phyloP scores from a whole-genome alignment of 1,284 basidiomycete genomes.

The Rhodotorula sp. region DNA sequence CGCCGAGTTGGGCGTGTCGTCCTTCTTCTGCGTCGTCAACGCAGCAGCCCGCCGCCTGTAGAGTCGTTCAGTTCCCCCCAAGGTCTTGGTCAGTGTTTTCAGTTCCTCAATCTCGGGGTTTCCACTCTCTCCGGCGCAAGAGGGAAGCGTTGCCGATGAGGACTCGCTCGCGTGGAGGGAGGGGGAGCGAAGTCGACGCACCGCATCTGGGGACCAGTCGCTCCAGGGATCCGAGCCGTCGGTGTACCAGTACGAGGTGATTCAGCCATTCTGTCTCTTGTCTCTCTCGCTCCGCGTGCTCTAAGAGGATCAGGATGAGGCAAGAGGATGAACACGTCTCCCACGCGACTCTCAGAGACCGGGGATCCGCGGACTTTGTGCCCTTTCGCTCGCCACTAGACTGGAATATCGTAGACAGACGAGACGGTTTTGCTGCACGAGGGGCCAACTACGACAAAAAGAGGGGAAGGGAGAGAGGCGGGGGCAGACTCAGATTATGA shows the following conservation, averaged over 20 bases:
- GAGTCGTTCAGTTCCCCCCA: no score
- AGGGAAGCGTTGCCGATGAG: not conserved
- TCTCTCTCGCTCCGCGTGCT: not conserved
- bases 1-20: slow-evolving; percentile 77
- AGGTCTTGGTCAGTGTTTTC: not conserved
- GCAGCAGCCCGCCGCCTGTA: slow-evolving; percentile 42
- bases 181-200: not conserved
- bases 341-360: no score
- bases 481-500: slow-evolving; percentile 1
- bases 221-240: slow-evolving; percentile 25
- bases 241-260: slow-evolving; percentile 12
- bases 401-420: no score
- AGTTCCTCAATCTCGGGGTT: not conserved
- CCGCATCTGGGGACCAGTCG: slow-evolving; percentile 36
- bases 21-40: slow-evolving; percentile 45
- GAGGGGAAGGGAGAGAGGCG: no score
- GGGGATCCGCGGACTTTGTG: not conserved
- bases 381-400: not conserved
- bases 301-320: no score
- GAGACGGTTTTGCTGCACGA: not conserved
- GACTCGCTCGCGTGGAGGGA: no score
- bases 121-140: no score
- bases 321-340: no score
- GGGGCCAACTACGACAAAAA: not conserved
- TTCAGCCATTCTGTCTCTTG: slow-evolving; percentile 17